Percentiles rank a stretch among this genome's conserved stretches.
These are phyloP conservation scores for Clavispora vitiphila DNA, from an alignment of 805 yeast genomes.

Conservation along the genomic window DNA sequence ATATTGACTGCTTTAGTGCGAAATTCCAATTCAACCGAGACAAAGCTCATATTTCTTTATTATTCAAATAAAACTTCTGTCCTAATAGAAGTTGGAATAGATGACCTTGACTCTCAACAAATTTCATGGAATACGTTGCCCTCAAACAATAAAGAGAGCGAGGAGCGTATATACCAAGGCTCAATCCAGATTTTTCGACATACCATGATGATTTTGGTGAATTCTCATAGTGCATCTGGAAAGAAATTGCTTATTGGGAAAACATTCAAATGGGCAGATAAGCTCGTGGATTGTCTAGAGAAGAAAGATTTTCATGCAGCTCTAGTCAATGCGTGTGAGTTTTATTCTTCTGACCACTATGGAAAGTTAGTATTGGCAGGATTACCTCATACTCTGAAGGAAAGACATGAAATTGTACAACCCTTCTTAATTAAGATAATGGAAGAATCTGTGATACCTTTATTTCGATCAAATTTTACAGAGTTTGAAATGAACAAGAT, in stretches of 20 bases:
- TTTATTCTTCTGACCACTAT: conserved; percentile 41
- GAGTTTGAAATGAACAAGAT: background rate
- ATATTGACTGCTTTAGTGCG: conserved; percentile 21
- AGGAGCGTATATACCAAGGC: background rate
- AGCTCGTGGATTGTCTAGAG: conserved; percentile 44
- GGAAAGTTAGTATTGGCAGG: conserved; percentile 50
- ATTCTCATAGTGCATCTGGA: conserved; percentile 6
- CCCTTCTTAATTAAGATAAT: conserved; percentile 56
- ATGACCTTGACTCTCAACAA: conserved; percentile 8
- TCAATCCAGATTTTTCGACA: conserved; percentile 21
- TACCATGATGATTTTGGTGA: conserved; percentile 17
- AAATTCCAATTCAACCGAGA: conserved; percentile 3
- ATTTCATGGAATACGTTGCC: background rate
- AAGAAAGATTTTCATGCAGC: conserved; percentile 51
- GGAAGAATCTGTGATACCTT: conserved; percentile 43
- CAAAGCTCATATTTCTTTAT: conserved; percentile 5
- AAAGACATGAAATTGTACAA: conserved; percentile 45
- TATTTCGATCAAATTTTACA: conserved; percentile 20
- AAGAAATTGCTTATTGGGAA: conserved; percentile 51
- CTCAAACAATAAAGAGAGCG: background rate
- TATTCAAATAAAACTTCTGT: background rate
- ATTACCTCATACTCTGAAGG: conserved; percentile 43
- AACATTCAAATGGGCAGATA: conserved; percentile 67
- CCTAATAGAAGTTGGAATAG: conserved; percentile 7
- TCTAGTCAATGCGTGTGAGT: conserved; percentile 48